A percentile compares a stretch with the other conserved stretches of the same genome.
These are phyloP conservation scores for Arthromyces matolae DNA, from an alignment of 768 basidiomycete species.

Conservation along the genomic window DNA sequence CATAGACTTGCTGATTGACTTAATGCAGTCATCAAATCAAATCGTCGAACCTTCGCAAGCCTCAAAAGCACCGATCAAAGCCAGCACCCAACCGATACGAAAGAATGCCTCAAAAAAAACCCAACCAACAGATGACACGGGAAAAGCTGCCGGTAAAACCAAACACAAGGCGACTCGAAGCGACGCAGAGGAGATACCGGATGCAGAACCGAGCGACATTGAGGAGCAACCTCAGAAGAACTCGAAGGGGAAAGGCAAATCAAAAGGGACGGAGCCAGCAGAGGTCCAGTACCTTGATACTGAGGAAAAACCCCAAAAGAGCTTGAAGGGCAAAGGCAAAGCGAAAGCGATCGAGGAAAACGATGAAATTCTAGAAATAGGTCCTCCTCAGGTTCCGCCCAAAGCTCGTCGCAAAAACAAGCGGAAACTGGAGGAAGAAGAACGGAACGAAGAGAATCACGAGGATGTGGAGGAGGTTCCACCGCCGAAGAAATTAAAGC, in stretches of 20 bases:
- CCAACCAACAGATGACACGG: not conserved
- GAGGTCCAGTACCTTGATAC: conserved; percentile 16
- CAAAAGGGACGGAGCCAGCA: too few species aligned
- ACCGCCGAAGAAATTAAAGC: conserved; percentile 17
- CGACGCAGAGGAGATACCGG: conserved; percentile 17
- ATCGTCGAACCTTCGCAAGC: conserved; percentile 1
- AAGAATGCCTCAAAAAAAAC: conserved; percentile 3
- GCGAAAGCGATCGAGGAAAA: conserved; percentile 16
- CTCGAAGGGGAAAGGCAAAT: too few species aligned
- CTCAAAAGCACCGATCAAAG: conserved; percentile 9
- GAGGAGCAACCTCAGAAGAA: too few species aligned
- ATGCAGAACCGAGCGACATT: too few species aligned
- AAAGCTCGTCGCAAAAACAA: conserved; percentile 22
- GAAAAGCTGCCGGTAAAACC: conserved; percentile 1
- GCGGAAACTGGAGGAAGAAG: conserved; percentile 22
- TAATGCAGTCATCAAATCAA: conserved; percentile 1
- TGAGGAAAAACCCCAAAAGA: conserved; percentile 19
- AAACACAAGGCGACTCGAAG: conserved; percentile 13
- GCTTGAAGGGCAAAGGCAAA: conserved; percentile 31
- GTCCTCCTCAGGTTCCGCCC: conserved; percentile 2
- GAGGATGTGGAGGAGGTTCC: conserved; percentile 17
- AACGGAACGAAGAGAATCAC: conserved; percentile 16
- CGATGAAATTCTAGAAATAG: conserved; percentile 22
- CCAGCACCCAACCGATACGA: conserved; percentile 5
- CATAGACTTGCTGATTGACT: not conserved